Conservation (phyloP, 148 eudicot species). For the Drosera capensis region DNA sequence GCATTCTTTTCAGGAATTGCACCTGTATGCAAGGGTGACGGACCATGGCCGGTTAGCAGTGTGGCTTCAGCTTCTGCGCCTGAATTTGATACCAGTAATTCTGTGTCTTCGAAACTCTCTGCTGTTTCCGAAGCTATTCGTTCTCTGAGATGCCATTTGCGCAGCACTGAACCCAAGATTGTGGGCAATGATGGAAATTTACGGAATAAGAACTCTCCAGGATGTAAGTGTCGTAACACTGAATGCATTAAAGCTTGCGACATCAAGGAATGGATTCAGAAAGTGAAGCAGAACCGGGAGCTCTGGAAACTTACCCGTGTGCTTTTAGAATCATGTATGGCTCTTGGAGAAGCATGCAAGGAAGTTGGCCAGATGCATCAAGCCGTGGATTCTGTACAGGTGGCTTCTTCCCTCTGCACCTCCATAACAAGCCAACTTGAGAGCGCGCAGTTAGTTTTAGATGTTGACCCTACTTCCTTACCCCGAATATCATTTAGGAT, state of each 20-base stretch:
- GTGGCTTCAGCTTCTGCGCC: slow-evolving; percentile 22
- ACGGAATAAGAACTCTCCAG: slow-evolving; percentile 32
- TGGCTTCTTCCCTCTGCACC: slow-evolving; percentile 84
- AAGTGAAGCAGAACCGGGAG: slow-evolving; percentile 63
- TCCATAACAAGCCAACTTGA: slow-evolving; percentile 85
- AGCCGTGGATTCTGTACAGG: slow-evolving; percentile 69
- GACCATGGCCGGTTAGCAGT: no score
- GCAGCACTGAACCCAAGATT: slow-evolving; percentile 22
- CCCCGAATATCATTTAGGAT: slow-evolving; percentile 84
- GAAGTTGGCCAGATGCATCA: slow-evolving; percentile 58
- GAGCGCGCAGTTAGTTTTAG: slow-evolving; percentile 59
- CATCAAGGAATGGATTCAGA: slow-evolving; percentile 87
- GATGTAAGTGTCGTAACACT: slow-evolving; percentile 90
- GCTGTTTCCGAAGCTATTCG: slow-evolving; percentile 97
- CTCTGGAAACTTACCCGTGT: slow-evolving; percentile 88
- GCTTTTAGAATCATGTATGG: slow-evolving; percentile 90
- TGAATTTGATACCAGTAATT: slow-evolving; percentile 38
- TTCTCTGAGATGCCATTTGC: slow-evolving; percentile 68
- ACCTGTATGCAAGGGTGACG: no score
- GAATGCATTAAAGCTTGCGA: slow-evolving; percentile 93
- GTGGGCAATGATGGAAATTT: slow-evolving; percentile 14
- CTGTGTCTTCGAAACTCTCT: slow-evolving; percentile 63
- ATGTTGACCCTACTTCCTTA: slow-evolving; percentile 33
- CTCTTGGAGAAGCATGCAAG: slow-evolving; percentile 74
- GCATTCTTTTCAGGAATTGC: slow-evolving; percentile 7